Evolutionary conservation across 2,329 filamentous ascomycete species (phyloP), one percentile per base, ranked within the genome.

Genomic region (Colletotrichum simmondsii): DNA sequence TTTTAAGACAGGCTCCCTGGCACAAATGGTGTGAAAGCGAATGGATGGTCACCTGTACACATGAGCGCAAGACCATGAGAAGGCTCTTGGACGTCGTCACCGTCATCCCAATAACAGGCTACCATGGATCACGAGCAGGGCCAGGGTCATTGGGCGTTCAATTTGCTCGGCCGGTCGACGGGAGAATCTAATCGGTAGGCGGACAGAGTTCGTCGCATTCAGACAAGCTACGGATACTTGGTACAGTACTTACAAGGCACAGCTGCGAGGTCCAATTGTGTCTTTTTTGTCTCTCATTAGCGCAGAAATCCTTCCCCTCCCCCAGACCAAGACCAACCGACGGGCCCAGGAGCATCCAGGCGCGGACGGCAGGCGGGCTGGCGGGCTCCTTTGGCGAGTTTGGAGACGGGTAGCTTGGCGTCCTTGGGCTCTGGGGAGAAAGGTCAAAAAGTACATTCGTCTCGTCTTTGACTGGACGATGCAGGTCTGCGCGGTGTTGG

Each of bases 1-100:
- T 65, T 69, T 72, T 24, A 26, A 56, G 65, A 52, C 59, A 70
- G 5, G 26, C 49, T 52, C 46, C 65, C 64, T 42, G 65, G 26
- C 32, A 32, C 66, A 32, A 30, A 46, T 64, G 70, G 70, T 60
- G 65, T 69, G 65, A 65, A 59, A 64, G 26, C 8, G 46, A 46
- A 70, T 69, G 54, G 64, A 32, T 46, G 32, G 26, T 35, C 16
- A 26, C n/a, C 30, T 64, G 24, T 28, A 60, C 26, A 58, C 54
- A 56, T 30, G 53, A 59, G 63, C n/a, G 26, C 35, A 53, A 49
- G 37, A 14, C 70, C 53, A 46, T 35, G 46, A 28, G 56, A 52
- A 65, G 46, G 28, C 52, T 72, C 71, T 74, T 71, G 63, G 62
- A 63, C 67, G 49, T 74, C 74, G 74, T 75, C 74, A 74, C 68